Percentiles rank a stretch among this genome's conserved stretches.
Conservation (phyloP, 2,329 filamentous ascomycete genomes). For the Chaetomium sp. region DNA sequence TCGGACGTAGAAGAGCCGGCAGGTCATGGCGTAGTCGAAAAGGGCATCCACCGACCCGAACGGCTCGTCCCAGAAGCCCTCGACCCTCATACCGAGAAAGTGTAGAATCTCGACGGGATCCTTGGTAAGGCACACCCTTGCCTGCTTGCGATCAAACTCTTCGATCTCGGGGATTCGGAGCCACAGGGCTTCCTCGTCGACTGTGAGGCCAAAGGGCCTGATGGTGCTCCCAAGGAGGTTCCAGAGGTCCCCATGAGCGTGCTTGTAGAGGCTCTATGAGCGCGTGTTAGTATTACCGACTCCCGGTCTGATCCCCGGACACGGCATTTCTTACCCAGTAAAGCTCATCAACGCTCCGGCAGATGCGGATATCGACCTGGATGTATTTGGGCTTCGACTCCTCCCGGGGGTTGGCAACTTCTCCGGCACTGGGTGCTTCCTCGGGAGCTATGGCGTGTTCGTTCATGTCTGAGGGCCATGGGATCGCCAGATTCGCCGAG, state of each 20-base stretch:
- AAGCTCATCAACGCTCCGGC: conserved; percentile 45
- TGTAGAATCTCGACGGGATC: conserved; percentile 58
- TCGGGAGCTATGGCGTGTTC: neutral
- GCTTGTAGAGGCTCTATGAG: conserved; percentile 55
- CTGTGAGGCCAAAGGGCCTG: conserved; percentile 65
- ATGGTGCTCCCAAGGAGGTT: conserved; percentile 65
- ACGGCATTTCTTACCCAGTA: conserved; percentile 53
- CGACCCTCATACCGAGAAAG: conserved; percentile 63
- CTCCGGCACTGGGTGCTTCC: neutral
- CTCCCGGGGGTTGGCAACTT: neutral
- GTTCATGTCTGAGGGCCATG: conserved; percentile 48
- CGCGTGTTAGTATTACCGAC: neutral
- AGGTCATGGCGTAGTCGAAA: conserved; percentile 62
- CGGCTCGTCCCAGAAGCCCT: conserved; percentile 52
- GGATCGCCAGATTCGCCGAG: conserved; percentile 56
- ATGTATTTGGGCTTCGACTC: conserved; percentile 46
- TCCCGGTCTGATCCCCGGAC: neutral
- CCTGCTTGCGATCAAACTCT: conserved; percentile 53
- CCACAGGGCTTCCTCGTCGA: conserved; percentile 64
- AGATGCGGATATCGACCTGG: conserved; percentile 70
- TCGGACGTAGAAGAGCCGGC: conserved; percentile 58
- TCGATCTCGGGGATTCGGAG: conserved; percentile 72
- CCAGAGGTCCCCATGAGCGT: conserved; percentile 72
- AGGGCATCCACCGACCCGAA: conserved; percentile 60
- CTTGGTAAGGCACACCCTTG: conserved; percentile 61